phyloP scores from a whole-genome alignment of 177 flowering plant genomes.

The Vitis hybrid region DNA sequence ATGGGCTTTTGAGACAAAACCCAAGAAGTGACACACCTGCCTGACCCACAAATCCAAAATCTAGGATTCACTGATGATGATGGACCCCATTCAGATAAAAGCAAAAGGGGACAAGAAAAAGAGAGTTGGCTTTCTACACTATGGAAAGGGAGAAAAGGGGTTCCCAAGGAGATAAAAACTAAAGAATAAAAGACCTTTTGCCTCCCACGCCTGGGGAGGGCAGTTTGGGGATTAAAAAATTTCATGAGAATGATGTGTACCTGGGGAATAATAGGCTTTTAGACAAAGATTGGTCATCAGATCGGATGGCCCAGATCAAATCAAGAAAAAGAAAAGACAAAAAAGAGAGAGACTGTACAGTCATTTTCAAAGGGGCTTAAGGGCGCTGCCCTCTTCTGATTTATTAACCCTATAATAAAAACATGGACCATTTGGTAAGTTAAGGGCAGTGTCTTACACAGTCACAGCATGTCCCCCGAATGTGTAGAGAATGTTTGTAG shows the following conservation, averaged over 20 bases:
- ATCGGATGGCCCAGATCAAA: slow-evolving; percentile 25
- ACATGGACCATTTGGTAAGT: background rate
- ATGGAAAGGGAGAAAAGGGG: slow-evolving; percentile 13
- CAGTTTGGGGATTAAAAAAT: slow-evolving; percentile 5
- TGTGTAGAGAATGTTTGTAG: slow-evolving; percentile 99
- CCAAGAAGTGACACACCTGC: too few relatives aligned
- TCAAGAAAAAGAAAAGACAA: background rate
- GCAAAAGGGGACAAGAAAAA: slow-evolving; percentile 19
- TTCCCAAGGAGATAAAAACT: slow-evolving; percentile 6
- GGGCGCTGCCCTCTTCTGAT: too few relatives aligned
- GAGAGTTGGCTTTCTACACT: slow-evolving; percentile 29
- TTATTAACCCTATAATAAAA: background rate
- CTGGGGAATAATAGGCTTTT: background rate
- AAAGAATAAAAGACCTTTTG: slow-evolving; percentile 18
- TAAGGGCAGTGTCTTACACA: slow-evolving; percentile 69
- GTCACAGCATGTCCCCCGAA: slow-evolving; percentile 99
- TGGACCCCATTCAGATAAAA: slow-evolving; percentile 17
- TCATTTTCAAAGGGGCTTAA: slow-evolving; percentile 21
- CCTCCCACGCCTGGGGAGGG: slow-evolving; percentile 33
- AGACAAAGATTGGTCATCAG: slow-evolving; percentile 18
- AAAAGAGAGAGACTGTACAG: slow-evolving; percentile 8
- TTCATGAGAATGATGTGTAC: background rate
- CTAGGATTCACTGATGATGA: background rate
- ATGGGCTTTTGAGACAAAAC: too few relatives aligned
- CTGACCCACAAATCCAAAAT: background rate